phyloP scores from a whole-genome alignment of 257 asterid species.

The Vinca minor region DNA sequence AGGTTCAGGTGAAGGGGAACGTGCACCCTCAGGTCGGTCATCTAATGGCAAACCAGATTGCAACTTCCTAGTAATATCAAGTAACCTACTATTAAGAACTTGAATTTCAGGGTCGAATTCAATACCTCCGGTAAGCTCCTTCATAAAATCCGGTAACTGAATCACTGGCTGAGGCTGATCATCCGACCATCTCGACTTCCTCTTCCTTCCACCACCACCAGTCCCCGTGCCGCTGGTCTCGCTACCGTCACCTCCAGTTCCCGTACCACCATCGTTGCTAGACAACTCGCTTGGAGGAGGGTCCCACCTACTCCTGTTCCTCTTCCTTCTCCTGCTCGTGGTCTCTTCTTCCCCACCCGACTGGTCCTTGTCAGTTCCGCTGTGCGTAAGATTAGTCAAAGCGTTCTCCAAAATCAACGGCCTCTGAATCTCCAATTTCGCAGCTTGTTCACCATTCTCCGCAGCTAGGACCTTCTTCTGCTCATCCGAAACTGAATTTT shows the following conservation, averaged over 20 bases:
- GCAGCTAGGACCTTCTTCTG: conserved; percentile 10
- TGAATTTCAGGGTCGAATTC: conserved; percentile 90
- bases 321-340: conserved; percentile 54
- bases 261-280: conserved; percentile 34
- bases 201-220: conserved; percentile 60
- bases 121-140: conserved; percentile 73
- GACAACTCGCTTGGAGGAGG: conserved; percentile 69
- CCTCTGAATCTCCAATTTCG: conserved; percentile 36
- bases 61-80: conserved; percentile 80
- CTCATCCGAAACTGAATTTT: conserved; percentile 12
- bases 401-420: conserved; percentile 57
- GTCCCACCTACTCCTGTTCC: conserved; percentile 83
- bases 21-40: conserved; percentile 81
- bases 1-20: conserved; percentile 98
- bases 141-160: conserved; percentile 83
- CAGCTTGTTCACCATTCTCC: conserved; percentile 19
- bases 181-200: conserved; percentile 93
- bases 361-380: conserved; percentile 69
- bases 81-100: conserved; percentile 67
- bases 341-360: conserved; percentile 95
- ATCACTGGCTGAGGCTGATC: conserved; percentile 73
- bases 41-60: conserved; percentile 82
- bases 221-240: conserved; percentile 36
- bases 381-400: conserved; percentile 48
- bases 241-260: conserved; percentile 19